Percentiles rank a stretch among this genome's conserved stretches.
Conservation (phyloP, 192 early-diverging fungal genomes). For the Gamsiella multidivaricata region DNA sequence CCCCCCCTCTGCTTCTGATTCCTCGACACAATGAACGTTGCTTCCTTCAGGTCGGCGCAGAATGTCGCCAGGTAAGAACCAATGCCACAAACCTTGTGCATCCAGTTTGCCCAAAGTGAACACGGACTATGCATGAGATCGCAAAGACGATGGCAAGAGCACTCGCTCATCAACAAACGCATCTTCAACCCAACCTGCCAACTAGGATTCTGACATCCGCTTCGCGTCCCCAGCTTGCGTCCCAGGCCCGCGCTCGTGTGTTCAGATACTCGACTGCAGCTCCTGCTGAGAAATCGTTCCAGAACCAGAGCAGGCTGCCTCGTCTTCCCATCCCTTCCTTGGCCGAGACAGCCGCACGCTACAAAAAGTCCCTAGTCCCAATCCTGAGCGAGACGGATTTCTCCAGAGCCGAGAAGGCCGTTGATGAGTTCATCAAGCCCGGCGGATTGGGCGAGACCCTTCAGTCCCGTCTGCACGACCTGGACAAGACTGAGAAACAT, state of each 20-base stretch:
- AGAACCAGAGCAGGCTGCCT: slow-evolving; percentile 76
- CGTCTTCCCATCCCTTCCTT: slow-evolving; percentile 89
- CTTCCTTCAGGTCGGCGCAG: slow-evolving; percentile 8
- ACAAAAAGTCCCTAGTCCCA: slow-evolving; percentile 78
- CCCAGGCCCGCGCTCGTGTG: slow-evolving; percentile 12
- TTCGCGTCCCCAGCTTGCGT: slow-evolving; percentile 11
- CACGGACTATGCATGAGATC: too few relatives aligned
- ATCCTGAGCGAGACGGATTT: slow-evolving; percentile 72
- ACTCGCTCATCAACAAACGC: neutral
- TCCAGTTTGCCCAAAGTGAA: neutral
- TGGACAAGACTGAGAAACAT: slow-evolving; percentile 75
- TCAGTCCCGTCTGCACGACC: slow-evolving; percentile 75
- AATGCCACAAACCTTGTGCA: neutral
- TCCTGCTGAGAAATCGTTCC: slow-evolving; percentile 63
- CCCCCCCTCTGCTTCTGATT: too few relatives aligned
- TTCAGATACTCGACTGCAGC: slow-evolving; percentile 27
- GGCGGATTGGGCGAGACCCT: slow-evolving; percentile 79
- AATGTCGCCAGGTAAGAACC: slow-evolving; percentile 30
- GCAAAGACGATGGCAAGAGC: slow-evolving; percentile 10
- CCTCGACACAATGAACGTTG: slow-evolving; percentile 16
- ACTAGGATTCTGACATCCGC: slow-evolving; percentile 23
- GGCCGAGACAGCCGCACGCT: slow-evolving; percentile 79
- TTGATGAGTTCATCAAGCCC: slow-evolving; percentile 72
- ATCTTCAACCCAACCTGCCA: neutral
- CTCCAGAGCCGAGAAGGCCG: slow-evolving; percentile 68